Base-by-base conservation (phyloP, 208 protist species). In the Blechomonas ayalai region DNA sequence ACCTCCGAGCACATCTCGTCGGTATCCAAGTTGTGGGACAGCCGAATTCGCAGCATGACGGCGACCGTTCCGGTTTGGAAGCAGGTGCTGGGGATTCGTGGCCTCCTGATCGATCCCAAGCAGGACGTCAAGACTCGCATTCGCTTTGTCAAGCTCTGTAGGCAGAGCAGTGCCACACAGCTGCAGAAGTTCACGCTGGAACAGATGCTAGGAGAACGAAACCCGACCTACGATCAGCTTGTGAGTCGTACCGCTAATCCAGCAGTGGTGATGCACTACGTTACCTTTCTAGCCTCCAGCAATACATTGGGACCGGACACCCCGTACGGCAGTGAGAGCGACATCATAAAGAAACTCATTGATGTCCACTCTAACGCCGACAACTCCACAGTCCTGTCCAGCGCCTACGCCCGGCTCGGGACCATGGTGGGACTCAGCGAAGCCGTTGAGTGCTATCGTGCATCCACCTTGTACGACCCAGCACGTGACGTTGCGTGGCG, bases 91-190 rank as follows among this genome's bases (percentile, higher is more conserved):
- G 62, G 88, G 13, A 74, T 99, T 4, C 86, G 96, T 4, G 74
- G 80, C 2, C 68, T 99, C 1, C 87, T 98, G 12, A 72, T 98
- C 22, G 33, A 70, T 5, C 93, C 95, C 9, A 41, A 80, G 18
- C 53, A 98, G 28, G 91, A 99, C 37, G 57, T 91, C 13, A 84
- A 96, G 35, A 92, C 79, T 15, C 97, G 96, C 61, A 73, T 99
- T n/a, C 97, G 98, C 29, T 99, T 98, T 73, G 86, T 95, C 18
- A 82, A 90, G 32, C 77, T 99, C 4, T 98, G 95, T 59, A 59
- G 94, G 13, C 76, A 76, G 37, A 76, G 87, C 35, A 77, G 82
- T 37, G 67, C 73, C 27, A 71, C 59, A 37, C 76, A 84, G 36
- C 44, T 87, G 32, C 76, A 90, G 31, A 74, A 81, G 19, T 90